Evolutionary conservation across 139 green algal genomes (phyloP), one percentile per base, ranked within the genome.

Genomic region (Chlamydomonas urium): DNA sequence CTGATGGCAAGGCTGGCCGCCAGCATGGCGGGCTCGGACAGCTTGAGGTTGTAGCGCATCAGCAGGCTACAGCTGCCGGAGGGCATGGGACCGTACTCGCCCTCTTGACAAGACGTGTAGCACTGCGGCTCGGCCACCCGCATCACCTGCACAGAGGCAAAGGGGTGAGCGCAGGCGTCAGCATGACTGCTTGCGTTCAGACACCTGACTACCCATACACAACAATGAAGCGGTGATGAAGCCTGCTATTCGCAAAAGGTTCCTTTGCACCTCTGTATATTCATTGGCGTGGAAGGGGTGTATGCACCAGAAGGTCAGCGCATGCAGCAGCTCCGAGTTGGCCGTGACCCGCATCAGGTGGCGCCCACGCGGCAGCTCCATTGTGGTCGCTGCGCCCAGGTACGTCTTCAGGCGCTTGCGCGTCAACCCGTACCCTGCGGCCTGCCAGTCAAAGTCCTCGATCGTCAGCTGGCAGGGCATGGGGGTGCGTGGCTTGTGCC

Each of bases 291-390:
- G 8, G 42, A 50, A 50, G 14, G 42, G 42, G 10, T 50, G 42
- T 8, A n/a, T 62, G 19, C 57, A 74, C 50, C 56, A 69, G 65
- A 87, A 81, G 10, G 48, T 79, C 32, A 83, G 31, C 0, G 74
- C 58, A 67, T 90, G 84, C 33, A 86, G 77, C 47, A 74, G 67
- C 19, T 78, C 53, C 1, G 38, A 14, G 45, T 70, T 59, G 26
- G 58, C 67, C 26, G 61, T 71, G 28, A 87, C 56, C 33, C 78
- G 80, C 78, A 90, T 69, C 65, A 89, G 37, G 70, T 90, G 85
- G n/a, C 53, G 36, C 4, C 85, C 85, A n/a, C 85, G 79, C 1
- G 83, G 80, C 61, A 90, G 76, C 33, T 85, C 74, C 69, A 90
- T 66, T 26, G 73, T 70, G 5, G 60, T 36, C 0, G 71, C 68